Evolutionary conservation across 2,329 filamentous ascomycete species (phyloP).

Genomic region (Ophiostoma fasciatum): DNA sequence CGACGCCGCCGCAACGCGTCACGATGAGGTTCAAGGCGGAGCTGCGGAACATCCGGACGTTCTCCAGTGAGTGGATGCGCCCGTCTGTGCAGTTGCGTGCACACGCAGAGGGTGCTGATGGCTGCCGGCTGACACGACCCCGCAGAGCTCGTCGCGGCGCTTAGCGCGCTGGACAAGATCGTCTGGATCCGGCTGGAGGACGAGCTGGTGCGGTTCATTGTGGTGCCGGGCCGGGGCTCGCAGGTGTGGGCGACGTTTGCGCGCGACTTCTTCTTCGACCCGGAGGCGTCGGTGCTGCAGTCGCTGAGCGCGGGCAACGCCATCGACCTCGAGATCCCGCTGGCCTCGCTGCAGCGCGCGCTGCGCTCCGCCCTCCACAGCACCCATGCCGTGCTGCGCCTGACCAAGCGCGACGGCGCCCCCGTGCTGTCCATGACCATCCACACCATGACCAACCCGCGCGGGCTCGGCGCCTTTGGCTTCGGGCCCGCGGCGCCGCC

Average conservation of each 20-base stretch:
- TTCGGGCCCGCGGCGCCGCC: too few relatives aligned
- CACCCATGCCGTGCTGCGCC: constrained; percentile 65
- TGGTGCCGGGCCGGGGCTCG: constrained; percentile 85
- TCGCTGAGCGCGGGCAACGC: constrained; percentile 71
- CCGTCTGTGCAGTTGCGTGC: too few relatives aligned
- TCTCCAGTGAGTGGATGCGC: constrained; percentile 43
- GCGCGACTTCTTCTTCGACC: constrained; percentile 69
- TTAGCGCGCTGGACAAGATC: constrained; percentile 60
- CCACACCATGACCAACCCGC: constrained; percentile 51
- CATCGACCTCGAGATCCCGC: constrained; percentile 90
- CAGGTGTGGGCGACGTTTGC: constrained; percentile 68
- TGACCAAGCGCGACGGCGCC: constrained; percentile 83
- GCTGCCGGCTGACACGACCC: constrained; percentile 1
- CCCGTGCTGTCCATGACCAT: constrained; percentile 86
- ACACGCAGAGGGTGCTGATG: too few relatives aligned
- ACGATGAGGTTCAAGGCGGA: constrained; percentile 30
- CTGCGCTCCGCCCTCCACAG: constrained; percentile 76
- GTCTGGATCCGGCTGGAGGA: constrained; percentile 85
- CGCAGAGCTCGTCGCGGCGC: constrained; percentile 48
- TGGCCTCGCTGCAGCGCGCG: constrained; percentile 79
- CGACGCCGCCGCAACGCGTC: neutral
- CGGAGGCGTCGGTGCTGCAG: constrained; percentile 65
- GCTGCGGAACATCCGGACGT: constrained; percentile 50
- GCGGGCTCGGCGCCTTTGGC: constrained; percentile 19
- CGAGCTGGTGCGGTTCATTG: constrained; percentile 79